Evolutionary conservation across 2,329 filamentous ascomycete genomes (phyloP), one percentile per base, ranked within the genome.

Genomic region (Ascochyta fabae): DNA sequence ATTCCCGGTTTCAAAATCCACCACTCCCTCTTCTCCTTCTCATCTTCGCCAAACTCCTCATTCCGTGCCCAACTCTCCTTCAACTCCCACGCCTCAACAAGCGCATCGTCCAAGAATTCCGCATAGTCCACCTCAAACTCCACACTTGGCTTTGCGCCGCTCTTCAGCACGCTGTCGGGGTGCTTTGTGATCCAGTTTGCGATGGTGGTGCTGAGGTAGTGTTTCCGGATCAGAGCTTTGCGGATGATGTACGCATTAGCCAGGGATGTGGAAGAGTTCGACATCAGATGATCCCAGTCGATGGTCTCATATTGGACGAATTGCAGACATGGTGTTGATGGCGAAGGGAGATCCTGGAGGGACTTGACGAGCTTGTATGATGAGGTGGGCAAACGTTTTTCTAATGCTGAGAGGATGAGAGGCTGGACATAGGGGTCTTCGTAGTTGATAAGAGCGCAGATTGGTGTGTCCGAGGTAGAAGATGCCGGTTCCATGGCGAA

Each of bases 1-100:
- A 99, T 98, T 8, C 94, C 90, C 0, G 95, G 94, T 77, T 99
- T 99, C 56, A 99, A 76, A 63, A 99, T 98, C 95, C 95, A 99
- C 94, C 94, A 99, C 72, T 96, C 87, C 56, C 84, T 83, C 27
- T 67, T 69, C 24, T 76, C 73, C 24, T 36, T 42, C 1, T 75
- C 76, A 41, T 84, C 13, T 7, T 74, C 77, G 3, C 33, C 48
- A 24, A 49, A 46, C 22, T 59, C 53, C 45, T 84, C 85, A 65
- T 96, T 96, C 41, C 81, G 81, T 29, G 85, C 84, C 75, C 96
- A 83, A 64, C 90, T 93, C 53, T 91, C 91, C 19, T 88, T 83
- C 47, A 99, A 77, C 69, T 98, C 95, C 73, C 89, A 98, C 0
- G 90, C 90, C 74, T 99, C 95, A 2, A 96, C 82, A 7, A 99